A percentile compares a stretch with the other conserved stretches of the same genome.
phyloP scores from a whole-genome alignment of 208 protist species.

The Leishmania aethiopica region DNA sequence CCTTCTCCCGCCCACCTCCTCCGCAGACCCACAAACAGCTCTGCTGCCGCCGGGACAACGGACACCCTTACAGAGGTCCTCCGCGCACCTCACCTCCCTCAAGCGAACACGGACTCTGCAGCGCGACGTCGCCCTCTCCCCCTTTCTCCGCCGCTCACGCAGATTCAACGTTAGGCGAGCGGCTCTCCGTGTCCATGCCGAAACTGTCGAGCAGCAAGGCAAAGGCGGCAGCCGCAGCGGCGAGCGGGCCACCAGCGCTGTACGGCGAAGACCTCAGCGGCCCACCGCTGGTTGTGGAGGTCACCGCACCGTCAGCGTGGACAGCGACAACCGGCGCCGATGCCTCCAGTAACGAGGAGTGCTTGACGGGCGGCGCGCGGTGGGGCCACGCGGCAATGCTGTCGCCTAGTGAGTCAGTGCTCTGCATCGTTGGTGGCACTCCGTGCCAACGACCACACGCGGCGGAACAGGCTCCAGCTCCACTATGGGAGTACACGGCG shows the following conservation, averaged over 20 bases:
- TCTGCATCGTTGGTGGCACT: constrained; percentile 24
- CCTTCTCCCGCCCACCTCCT: neutral
- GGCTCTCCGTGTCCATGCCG: constrained; percentile 1
- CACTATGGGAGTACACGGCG: constrained; percentile 14
- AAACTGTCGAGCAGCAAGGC: constrained; percentile 6
- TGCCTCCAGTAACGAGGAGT: neutral
- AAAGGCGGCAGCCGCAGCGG: constrained; percentile 3
- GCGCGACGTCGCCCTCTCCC: neutral
- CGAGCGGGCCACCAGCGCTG: constrained; percentile 19
- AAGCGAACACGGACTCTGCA: neutral
- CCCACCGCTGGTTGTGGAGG: constrained; percentile 11
- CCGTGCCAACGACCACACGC: neutral
- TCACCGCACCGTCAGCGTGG: constrained; percentile 6
- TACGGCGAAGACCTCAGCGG: constrained; percentile 26
- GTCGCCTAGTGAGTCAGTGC: constrained; percentile 20
- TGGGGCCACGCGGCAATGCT: constrained; percentile 26
- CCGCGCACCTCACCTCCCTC: neutral
- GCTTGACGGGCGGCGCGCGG: constrained; percentile 7
- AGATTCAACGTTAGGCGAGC: neutral
- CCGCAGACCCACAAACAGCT: neutral
- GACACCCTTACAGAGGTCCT: neutral
- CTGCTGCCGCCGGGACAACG: neutral
- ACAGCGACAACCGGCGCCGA: neutral
- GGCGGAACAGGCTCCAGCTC: neutral
- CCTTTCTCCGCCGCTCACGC: neutral